Percentiles rank a stretch among this genome's conserved stretches.
Evolutionary conservation across 345 rosid species (phyloP).

Genomic region (Salix caprea): DNA sequence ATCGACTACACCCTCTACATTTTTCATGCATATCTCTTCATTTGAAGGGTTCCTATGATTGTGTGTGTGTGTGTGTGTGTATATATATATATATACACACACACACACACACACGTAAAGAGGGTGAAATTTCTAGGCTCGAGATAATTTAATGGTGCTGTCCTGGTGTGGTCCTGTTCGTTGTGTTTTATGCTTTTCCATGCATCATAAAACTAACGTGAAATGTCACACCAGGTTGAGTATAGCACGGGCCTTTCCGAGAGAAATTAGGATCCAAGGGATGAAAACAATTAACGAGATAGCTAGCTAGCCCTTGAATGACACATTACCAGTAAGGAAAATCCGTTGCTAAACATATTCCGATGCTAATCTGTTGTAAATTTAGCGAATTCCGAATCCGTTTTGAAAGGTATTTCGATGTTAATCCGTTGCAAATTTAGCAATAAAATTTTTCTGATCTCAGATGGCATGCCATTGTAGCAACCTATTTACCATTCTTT

Average conservation of each 20-base stretch:
- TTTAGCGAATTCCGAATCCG: no score
- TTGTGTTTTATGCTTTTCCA: neutral
- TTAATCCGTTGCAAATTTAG: no score
- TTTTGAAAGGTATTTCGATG: no score
- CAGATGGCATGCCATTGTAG: neutral
- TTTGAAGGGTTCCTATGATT: neutral
- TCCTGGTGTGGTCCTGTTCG: neutral
- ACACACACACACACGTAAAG: no score
- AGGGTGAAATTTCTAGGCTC: no score
- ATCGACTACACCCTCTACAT: neutral
- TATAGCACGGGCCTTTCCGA: neutral
- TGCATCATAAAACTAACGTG: neutral
- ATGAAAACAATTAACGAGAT: neutral
- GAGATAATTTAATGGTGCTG: neutral
- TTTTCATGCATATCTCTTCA: neutral
- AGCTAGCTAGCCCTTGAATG: neutral
- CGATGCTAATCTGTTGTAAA: neutral
- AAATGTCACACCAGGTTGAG: neutral
- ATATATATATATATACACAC: fast-evolving
- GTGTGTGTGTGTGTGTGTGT: no score
- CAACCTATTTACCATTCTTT: neutral
- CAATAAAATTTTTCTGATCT: no score
- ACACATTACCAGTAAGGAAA: neutral
- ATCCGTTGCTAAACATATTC: no score
- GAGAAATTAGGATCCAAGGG: neutral